Evolutionary conservation across 805 yeast species (phyloP), one percentile per base, ranked within the genome.

Genomic region (Metschnikowia anglica): DNA sequence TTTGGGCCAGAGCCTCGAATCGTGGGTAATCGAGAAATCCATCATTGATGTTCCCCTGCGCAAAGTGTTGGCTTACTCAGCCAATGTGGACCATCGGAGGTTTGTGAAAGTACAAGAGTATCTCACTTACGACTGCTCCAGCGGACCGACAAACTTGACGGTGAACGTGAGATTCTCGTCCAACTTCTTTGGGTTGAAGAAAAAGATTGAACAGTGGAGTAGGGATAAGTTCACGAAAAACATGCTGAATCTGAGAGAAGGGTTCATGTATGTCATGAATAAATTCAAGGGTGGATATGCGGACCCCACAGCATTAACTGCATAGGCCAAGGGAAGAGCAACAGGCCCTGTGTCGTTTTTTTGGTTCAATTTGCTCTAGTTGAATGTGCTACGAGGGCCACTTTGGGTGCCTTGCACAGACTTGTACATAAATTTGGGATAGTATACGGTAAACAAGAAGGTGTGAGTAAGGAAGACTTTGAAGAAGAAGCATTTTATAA

Each of bases 201-300:
- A 80, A 56, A 73, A 82, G 49, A 86, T 90, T 39, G 98, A 90
- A 62, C 71, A 72, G 25, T 88, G 96, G 96, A 80, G 95, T 21
- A 81, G 77, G 54, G 72, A 72, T 16, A 77, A 76, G 60, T 88
- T 90, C 60, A 72, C 78, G 34, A 82, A 81, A 42, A 85, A 88
- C 58, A 68, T 86, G 47, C 68, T 63, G 40, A 79, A 77, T 50
- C 80, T 89, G 13, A 74, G 87, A 49, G 67, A 76, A 48, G 96
- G 96, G 3, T 76, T 90, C 75, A 69, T 77, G 39, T 79, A 77
- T 61, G 97, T 88, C 15, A 85, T 90, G 88, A 79, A 81, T 49
- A 72, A 70, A 50, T 67, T 82, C 15, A 42, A 42, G 28, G n/a
- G n/a, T n/a, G n/a, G n/a, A n/a, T n/a, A n/a, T n/a, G n/a, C n/a